Base-by-base conservation (phyloP, 2,329 filamentous ascomycete species). In the Cladophialophora immunda region DNA sequence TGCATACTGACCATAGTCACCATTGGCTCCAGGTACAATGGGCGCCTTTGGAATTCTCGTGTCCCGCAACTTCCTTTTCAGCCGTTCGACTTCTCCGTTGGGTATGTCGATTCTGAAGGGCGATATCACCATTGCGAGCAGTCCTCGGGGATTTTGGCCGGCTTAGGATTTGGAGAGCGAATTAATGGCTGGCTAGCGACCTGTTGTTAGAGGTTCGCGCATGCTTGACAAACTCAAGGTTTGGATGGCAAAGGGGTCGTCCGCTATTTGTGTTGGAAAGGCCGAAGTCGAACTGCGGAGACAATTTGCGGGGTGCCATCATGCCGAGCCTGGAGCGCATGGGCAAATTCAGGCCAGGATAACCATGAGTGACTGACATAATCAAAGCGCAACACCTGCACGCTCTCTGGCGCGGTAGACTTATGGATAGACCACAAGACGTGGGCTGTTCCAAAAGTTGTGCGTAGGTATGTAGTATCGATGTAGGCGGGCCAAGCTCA, bases 91-190 rank as follows among this genome's bases (percentile, higher is more conserved):
- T 55, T 70, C 68, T 17, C 30, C 25, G 15, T 50, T 11, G 11
- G 66, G 19, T 13, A 68, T 52, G 30, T 68, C 66, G 68, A 70
- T 65, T 54, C 54, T 64, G 66, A 68, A 70, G 32, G 59, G 54
- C 34, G 52, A 53, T 13, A 68, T 59, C 1, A 36, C 41, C 58
- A 66, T 64, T 7, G 29, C 2, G n/a, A 22, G 36, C 30, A n/a
- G 6, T 17, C 8, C 32, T 11, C 7, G 29, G 38, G 27, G 11
- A 25, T n/a, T 38, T 27, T 1, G 38, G 34, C 13, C 22, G 8
- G n/a, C 38, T 41, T n/a, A 8, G n/a, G 38, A n/a, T 22, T 25
- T 25, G 19, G 13, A 11, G 5, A 25, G 22, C 22, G 11, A 19
- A 25, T 3, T 4, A 25, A 50, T 50, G 22, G 11, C 8, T 50